Evolutionary conservation across 495 filamentous ascomycete genomes (phyloP), one percentile per base, ranked within the genome.

Genomic region (Halenospora varia): DNA sequence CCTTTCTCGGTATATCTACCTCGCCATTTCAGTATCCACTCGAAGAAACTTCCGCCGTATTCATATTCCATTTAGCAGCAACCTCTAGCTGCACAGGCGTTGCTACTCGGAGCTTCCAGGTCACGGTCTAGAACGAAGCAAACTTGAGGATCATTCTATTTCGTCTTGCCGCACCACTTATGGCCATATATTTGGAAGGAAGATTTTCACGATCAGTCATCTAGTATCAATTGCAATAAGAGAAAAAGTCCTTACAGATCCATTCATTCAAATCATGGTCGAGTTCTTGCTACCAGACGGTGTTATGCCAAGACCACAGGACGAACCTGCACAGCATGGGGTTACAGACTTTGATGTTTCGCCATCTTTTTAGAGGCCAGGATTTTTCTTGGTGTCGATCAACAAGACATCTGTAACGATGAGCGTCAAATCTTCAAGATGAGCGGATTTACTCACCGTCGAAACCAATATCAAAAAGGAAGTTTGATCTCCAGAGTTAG

Each of bases 391-490:
- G 4, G 29, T 35, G 13, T 35, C 29, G 13, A 35, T 35, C 13
- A 35, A 35, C 29, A 35, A 35, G 24, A 25, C 22, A 50, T 25
- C 47, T 50, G 46, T 20, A 22, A 48, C 23, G 46, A 22, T 19
- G 18, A 11, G 46, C 20, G 15, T 11, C 18, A 13, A 49, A 49
- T 19, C 10, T 11, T 18, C 24, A 17, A 49, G 11, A 40, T 20
- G 22, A 13, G n/a, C 48, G 3, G 10, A 2, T 49, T 23, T 22
- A 49, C 63, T 50, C 67, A 84, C 82, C 78, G 48, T 68, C 47
- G 61, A 88, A 88, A 10, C 84, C 83, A 0, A 73, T 78, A 8
- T 74, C 70, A 13, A 61, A 59, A 24, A 89, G 62, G 61, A 79
- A 87, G 9, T 50, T 57, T 35, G 18, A 60, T 10, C 19, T 55